Evolutionary conservation across 257 asterid genomes (phyloP).

Genomic region (Jasminum sambac): DNA sequence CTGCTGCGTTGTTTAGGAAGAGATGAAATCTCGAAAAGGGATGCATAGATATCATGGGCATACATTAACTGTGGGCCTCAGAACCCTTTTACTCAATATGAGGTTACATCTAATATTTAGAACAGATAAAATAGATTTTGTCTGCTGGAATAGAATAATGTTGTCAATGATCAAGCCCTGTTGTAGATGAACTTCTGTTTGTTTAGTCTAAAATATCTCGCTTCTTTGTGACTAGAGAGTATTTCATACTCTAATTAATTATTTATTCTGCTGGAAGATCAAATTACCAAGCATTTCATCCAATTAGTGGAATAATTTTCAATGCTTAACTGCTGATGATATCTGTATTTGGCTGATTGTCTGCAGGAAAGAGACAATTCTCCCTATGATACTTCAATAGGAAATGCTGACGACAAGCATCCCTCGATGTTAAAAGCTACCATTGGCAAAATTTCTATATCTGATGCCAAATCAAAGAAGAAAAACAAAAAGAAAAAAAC

Average conservation of each 20-base stretch:
- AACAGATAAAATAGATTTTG: too few species aligned
- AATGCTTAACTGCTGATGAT: slow-evolving; percentile 10
- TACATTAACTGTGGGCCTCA: background rate
- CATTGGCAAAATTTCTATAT: slow-evolving; percentile 22
- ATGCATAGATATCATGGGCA: background rate
- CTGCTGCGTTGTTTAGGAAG: background rate
- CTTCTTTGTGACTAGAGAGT: background rate
- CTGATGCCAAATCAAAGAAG: slow-evolving; percentile 53
- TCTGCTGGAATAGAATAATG: background rate
- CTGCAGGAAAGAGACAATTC: slow-evolving; percentile 52
- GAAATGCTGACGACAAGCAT: slow-evolving; percentile 29
- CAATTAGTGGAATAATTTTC: background rate
- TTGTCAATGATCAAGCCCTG: background rate
- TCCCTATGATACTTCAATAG: slow-evolving; percentile 31
- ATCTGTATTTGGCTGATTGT: slow-evolving; percentile 21
- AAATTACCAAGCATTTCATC: background rate
- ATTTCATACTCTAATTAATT: background rate
- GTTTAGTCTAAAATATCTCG: background rate
- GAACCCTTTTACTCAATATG: background rate
- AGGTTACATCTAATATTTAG: too few species aligned
- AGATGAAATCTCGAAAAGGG: background rate
- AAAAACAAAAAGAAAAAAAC: slow-evolving; percentile 66
- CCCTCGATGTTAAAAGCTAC: slow-evolving; percentile 33
- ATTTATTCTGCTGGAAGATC: background rate
- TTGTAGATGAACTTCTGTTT: background rate